Evolutionary conservation across 1,284 basidiomycete genomes (phyloP), one percentile per base, ranked within the genome.

Genomic region (Phaffia rhodozyma): DNA sequence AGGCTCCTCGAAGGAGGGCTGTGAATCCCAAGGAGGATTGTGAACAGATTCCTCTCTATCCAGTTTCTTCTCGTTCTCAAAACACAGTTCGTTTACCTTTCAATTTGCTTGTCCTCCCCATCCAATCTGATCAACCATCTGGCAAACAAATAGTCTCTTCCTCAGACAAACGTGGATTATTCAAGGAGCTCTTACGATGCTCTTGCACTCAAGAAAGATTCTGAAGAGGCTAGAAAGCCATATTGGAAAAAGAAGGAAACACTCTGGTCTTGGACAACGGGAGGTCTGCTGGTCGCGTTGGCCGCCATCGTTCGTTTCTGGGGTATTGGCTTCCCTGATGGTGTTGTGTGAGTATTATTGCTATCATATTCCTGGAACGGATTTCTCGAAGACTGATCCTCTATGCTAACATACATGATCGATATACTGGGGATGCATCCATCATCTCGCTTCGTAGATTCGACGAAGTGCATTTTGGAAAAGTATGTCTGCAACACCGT

Each of bases 401-500:
- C 63, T 60, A 32, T 18, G 27, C 43, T 30, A 51, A 50, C 27
- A 30, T 50, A 6, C 29, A 38, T 18, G 23, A 52, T 4, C 11
- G 3, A 20, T 20, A 30, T 48, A 23, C 55, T 38, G 30, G 38
- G 48, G 1, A 38, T 43, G n/a, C 43, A 4, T 58, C 47, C 52
- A 30, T 50, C 38, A n/a, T 16, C 51, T 32, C 55, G 38, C 55
- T 6, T 25, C 38, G 30, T 69, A 93, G 91, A 50, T 97, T 97
- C 75, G 92, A 97, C 74, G 92, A 97, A 78, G 92, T 97, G 18
- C 92, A 97, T 73, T 97, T 96, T 72, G 91, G 91, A 67, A 91
- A 90, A 43, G 63, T 65, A 1, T 21, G 53, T 51, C 49, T 23
- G 16, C 23, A 7, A 34, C 29, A 25, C n/a, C 38, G 29, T 29